These are phyloP conservation scores for Paraphoma sp. DNA, from an alignment of 2,329 filamentous ascomycete species.

Conservation along the genomic window DNA sequence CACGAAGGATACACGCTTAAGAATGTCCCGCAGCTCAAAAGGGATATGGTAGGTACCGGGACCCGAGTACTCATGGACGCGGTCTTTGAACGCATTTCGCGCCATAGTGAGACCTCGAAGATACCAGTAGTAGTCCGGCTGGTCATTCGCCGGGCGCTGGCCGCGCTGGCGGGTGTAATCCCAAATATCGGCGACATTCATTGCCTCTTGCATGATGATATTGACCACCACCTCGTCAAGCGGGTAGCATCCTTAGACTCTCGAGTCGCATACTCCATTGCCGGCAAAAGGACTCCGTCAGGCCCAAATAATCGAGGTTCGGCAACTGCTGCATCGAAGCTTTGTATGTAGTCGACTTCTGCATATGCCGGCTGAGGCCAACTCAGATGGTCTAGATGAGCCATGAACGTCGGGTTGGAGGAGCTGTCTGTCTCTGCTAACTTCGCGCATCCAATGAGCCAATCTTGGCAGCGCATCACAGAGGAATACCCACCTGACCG, in stretches of 20 bases:
- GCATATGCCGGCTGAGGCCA: not conserved
- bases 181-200: not conserved
- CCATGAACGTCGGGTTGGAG: not conserved
- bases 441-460: not conserved
- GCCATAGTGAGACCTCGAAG: no score
- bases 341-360: not conserved
- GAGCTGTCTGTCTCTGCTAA: not conserved
- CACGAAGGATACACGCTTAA: no score
- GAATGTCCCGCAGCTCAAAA: no score
- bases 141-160: not conserved
- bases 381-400: not conserved
- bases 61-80: no score
- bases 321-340: not conserved
- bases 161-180: not conserved
- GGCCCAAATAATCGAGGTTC: not conserved
- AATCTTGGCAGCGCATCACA: not conserved
- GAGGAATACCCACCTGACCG: not conserved
- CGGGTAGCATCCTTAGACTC: no score
- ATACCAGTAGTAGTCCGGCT: not conserved
- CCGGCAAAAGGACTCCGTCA: no score
- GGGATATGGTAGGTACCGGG: no score
- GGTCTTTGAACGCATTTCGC: no score
- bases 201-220: not conserved
- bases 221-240: not conserved
- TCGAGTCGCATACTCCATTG: no score